Evolutionary conservation across 139 green algal genomes (phyloP), one percentile per base, ranked within the genome.

Genomic region (Haematococcus sp.): DNA sequence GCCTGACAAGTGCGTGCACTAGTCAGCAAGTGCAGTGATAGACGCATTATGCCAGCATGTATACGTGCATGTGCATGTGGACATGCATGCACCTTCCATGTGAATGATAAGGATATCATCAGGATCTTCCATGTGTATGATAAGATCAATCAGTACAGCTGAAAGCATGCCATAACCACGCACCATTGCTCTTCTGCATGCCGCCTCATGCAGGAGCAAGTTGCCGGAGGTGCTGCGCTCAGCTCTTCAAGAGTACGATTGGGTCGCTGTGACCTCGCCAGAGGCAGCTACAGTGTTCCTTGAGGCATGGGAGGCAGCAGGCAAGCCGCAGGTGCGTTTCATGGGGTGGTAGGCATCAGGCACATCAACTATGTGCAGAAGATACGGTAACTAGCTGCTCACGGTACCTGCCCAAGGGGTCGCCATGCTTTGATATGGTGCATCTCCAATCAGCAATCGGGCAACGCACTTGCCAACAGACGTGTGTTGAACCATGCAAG

Each of bases 271-370:
- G 23, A 97, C 93, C 0, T 97, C 92, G 0, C 93, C 93, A 16
- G 92, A 97, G 73, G 78, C 92, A 2, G 92, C 92, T 9, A 31
- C 79, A 4, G 93, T 97, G 27, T 95, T 97, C 67, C 25, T 96
- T 2, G 83, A 90, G 59, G 92, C 79, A 30, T 97, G 93, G 93
- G n/a, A 67, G 9, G 58, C 77, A 31, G 93, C 93, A 43, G 68
- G 75, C 4, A 65, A 35, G 32, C 80, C 81, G 34, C 3, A 80
- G 52, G 80, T 80, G 63, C 2, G 51, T 54, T 11, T 9, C 40
- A 49, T 49, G 7, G 40, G n/a, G n/a, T n/a, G n/a, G n/a, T n/a
- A n/a, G n/a, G n/a, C n/a, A 49, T 49, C 40, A 49, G 7, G 7
- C 7, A 7, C 40, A 49, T 49, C 40, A 49, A 19, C 11, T 49